A percentile compares a stretch with the other conserved stretches of the same genome.
phyloP scores from a whole-genome alignment of 495 filamentous ascomycete genomes.

The Penicillium paradoxum region DNA sequence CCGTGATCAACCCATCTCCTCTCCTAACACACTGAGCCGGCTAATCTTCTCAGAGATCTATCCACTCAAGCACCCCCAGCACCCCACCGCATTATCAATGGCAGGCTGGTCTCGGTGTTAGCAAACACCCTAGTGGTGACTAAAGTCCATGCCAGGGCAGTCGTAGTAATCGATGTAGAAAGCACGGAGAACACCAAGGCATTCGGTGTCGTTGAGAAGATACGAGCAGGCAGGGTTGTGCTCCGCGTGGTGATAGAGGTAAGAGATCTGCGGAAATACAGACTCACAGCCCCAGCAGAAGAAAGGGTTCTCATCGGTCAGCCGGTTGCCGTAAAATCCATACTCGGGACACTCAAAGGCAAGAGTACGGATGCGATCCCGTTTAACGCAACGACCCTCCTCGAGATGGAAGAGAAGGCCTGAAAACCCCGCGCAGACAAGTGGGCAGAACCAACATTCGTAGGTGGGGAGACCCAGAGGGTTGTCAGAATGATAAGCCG shows the following conservation, averaged over 20 bases:
- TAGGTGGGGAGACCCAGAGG: not conserved
- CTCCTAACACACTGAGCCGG: not conserved
- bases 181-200: not conserved
- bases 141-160: not conserved
- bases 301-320: not conserved
- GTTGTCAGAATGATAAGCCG: not conserved
- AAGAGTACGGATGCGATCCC: not conserved
- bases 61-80: no score
- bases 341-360: constrained; percentile 1
- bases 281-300: not conserved
- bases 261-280: not conserved
- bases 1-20: no score
- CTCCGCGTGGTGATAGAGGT: not conserved
- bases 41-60: no score
- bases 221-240: not conserved
- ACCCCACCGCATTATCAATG: no score
- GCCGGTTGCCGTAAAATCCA: not conserved
- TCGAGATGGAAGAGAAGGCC: not conserved
- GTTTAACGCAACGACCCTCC: not conserved
- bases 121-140: not conserved
- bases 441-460: constrained; percentile 4
- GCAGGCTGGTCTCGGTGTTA: no score
- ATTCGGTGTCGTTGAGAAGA: not conserved
- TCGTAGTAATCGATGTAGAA: constrained; percentile 5
- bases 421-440: not conserved